A percentile compares a stretch with the other conserved stretches of the same genome.
Evolutionary conservation across 2,329 filamentous ascomycete species (phyloP).

Genomic region (Aureobasidium sp.): DNA sequence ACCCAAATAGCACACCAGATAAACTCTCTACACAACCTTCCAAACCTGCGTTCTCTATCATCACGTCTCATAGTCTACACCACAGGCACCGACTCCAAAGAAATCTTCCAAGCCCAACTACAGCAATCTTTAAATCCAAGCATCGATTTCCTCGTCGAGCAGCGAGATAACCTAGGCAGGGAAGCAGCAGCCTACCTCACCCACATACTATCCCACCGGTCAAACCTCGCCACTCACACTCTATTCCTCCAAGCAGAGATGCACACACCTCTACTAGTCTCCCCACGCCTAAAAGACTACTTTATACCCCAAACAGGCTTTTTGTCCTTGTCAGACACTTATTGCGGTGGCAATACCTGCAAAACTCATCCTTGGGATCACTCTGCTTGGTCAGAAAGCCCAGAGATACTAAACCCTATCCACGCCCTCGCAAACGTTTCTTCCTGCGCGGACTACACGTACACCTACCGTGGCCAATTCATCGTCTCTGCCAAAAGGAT

Average conservation of each 20-base stretch:
- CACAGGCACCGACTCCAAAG: neutral
- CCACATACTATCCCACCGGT: neutral
- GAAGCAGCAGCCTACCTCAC: neutral
- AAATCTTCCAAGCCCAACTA: neutral
- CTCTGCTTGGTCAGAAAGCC: neutral
- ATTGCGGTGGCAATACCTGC: neutral
- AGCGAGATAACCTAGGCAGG: neutral
- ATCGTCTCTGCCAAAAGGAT: conserved; percentile 37
- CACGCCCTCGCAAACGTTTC: neutral
- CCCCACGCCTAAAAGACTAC: neutral
- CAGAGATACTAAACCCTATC: neutral
- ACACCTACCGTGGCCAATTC: conserved; percentile 44
- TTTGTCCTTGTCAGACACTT: neutral
- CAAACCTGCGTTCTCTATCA: neutral
- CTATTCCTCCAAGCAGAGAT: neutral
- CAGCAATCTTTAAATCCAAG: neutral
- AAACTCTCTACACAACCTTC: neutral
- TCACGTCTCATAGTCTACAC: neutral
- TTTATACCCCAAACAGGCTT: neutral
- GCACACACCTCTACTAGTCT: neutral
- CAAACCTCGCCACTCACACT: neutral
- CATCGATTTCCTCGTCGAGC: neutral
- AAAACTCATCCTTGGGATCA: neutral
- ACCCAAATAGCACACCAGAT: neutral
- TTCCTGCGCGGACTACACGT: conserved; percentile 18